These are phyloP conservation scores for Dendrobium officinale DNA, from an alignment of 106 monocot genomes.

Conservation along the genomic window DNA sequence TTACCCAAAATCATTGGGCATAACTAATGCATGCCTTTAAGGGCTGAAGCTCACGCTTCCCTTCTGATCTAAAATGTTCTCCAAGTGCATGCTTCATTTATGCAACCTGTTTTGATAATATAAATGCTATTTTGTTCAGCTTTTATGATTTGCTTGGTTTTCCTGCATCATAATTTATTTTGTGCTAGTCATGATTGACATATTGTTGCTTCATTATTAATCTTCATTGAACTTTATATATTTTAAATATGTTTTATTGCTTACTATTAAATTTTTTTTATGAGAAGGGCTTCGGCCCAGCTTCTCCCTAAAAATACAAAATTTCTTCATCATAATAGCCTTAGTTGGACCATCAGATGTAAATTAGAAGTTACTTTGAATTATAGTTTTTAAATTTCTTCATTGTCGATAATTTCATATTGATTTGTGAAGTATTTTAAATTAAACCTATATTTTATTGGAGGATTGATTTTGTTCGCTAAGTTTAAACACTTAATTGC, in stretches of 20 bases:
- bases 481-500: no score
- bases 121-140: no score
- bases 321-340: not conserved
- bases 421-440: not conserved
- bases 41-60: no score
- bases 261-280: not conserved
- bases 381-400: not conserved
- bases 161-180: no score
- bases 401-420: not conserved
- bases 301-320: not conserved
- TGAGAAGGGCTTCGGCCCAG: not conserved
- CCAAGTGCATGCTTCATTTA: no score
- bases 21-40: no score
- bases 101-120: no score
- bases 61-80: no score
- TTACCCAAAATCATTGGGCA: no score
- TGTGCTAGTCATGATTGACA: no score
- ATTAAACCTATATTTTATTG: not conserved
- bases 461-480: no score
- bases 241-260: not conserved
- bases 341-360: not conserved
- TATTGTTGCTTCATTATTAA: not conserved
- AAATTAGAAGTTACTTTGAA: not conserved
- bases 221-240: not conserved
- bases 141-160: no score